Conservation (phyloP, 306 rosid species). For the Inga leiocalycina region DNA sequence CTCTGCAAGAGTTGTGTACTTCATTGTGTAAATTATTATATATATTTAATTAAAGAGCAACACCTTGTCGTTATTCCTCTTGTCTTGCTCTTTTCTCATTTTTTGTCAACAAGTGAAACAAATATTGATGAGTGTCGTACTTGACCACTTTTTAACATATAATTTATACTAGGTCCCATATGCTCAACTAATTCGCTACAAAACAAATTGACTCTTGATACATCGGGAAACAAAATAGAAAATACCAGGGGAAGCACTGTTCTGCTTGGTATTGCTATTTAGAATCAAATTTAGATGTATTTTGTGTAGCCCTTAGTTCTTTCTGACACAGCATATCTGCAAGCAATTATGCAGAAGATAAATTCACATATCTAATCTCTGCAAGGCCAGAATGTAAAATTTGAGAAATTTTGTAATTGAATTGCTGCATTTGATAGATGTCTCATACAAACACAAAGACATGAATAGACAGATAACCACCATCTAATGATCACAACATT, state of each 20-base stretch:
- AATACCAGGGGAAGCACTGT: not conserved
- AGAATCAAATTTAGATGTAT: not conserved
- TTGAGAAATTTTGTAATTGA: slow-evolving; percentile 36
- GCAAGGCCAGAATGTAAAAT: not conserved
- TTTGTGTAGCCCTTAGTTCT: not conserved
- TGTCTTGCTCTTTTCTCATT: not conserved
- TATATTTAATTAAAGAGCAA: slow-evolving; percentile 31
- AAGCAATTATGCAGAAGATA: not conserved
- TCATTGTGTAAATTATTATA: slow-evolving; percentile 19
- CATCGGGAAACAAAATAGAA: not conserved
- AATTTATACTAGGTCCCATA: not conserved
- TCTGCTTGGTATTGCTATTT: not conserved
- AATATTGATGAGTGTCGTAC: not conserved
- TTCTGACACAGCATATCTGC: not conserved
- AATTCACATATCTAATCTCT: not conserved
- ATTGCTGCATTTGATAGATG: slow-evolving; percentile 30
- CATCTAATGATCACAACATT: slow-evolving; percentile 37
- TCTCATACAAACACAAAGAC: slow-evolving; percentile 28
- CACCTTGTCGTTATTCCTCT: slow-evolving; percentile 24
- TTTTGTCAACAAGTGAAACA: slow-evolving; percentile 16
- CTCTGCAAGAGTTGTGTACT: slow-evolving; percentile 32
- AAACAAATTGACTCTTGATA: not conserved
- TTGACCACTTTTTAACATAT: not conserved
- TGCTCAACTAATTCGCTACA: not conserved
- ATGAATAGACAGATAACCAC: slow-evolving; percentile 35